Evolutionary conservation across 2,329 filamentous ascomycete species (phyloP).

Genomic region (Aspergillus viridinutans): DNA sequence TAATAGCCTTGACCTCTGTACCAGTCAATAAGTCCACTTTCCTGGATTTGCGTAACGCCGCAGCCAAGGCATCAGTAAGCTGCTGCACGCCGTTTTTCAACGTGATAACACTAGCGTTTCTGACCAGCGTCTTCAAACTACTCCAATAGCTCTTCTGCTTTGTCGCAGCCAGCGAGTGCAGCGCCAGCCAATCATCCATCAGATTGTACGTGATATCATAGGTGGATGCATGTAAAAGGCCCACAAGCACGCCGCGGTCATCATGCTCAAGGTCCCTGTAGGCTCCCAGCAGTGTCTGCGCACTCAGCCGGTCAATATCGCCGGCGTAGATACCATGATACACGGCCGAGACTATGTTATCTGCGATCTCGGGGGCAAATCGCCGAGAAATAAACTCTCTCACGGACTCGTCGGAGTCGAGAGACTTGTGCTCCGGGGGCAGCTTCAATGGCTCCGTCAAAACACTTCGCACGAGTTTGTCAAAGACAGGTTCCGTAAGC

Average conservation of each 20-base stretch:
- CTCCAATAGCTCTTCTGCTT: slow-evolving; percentile 14
- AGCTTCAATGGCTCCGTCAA: slow-evolving; percentile 29
- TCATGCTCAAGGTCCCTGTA: slow-evolving; percentile 46
- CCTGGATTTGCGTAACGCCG: slow-evolving; percentile 46
- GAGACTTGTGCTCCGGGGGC: slow-evolving; percentile 30
- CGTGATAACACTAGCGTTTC: slow-evolving; percentile 37
- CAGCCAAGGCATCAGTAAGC: slow-evolving; percentile 53
- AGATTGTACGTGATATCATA: slow-evolving; percentile 8
- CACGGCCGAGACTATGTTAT: slow-evolving; percentile 71
- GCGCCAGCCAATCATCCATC: slow-evolving; percentile 28
- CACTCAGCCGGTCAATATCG: slow-evolving; percentile 76
- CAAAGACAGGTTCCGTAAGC: slow-evolving; percentile 54
- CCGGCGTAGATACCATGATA: slow-evolving; percentile 92
- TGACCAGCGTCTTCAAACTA: slow-evolving; percentile 13
- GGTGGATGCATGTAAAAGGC: slow-evolving; percentile 10
- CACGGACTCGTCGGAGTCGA: slow-evolving; percentile 63
- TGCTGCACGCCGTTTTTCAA: slow-evolving; percentile 58
- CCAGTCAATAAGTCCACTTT: slow-evolving; percentile 59
- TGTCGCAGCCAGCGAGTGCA: slow-evolving; percentile 9
- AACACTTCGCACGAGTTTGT: slow-evolving; percentile 39
- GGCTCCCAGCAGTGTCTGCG: slow-evolving; percentile 57
- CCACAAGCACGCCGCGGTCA: slow-evolving; percentile 16
- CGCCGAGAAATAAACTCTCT: slow-evolving; percentile 59
- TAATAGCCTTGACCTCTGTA: slow-evolving; percentile 48
- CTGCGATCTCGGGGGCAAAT: slow-evolving; percentile 53